These are phyloP conservation scores for Oryza meridionalis DNA, from an alignment of 176 grass and related monocot genomes.

Conservation along the genomic window DNA sequence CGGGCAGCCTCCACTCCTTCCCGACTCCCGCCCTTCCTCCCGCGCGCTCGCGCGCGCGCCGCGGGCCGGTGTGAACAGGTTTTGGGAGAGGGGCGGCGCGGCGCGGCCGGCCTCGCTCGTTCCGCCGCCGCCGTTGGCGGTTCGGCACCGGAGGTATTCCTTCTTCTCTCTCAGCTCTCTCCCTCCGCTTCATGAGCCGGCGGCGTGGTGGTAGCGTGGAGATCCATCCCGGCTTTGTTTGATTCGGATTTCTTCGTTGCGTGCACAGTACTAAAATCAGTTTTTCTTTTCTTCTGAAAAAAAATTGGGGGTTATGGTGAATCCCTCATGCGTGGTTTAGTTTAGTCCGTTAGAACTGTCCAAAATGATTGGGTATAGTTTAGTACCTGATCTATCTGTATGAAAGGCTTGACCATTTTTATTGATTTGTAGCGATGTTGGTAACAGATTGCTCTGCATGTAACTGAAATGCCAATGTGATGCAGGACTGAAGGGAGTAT, in stretches of 20 bases:
- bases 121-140: no score
- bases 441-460: not conserved
- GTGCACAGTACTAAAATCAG: not conserved
- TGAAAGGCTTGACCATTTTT: not conserved
- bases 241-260: not conserved
- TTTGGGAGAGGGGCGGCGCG: no score
- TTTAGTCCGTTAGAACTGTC: not conserved
- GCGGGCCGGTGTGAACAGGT: no score
- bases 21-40: not conserved
- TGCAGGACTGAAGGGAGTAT: constrained; percentile 36
- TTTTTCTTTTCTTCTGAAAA: not conserved
- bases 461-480: constrained; percentile 21
- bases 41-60: no score
- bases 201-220: no score
- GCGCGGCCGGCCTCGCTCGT: no score
- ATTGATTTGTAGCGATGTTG: not conserved
- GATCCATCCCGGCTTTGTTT: not conserved
- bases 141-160: no score
- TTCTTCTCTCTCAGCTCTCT: no score
- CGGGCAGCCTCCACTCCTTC: not conserved
- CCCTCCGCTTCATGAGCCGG: no score
- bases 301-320: not conserved
- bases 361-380: not conserved
- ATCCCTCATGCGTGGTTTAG: not conserved
- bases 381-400: not conserved